Evolutionary conservation across 805 yeast species (phyloP).

Genomic region (Metschnikowia similis): DNA sequence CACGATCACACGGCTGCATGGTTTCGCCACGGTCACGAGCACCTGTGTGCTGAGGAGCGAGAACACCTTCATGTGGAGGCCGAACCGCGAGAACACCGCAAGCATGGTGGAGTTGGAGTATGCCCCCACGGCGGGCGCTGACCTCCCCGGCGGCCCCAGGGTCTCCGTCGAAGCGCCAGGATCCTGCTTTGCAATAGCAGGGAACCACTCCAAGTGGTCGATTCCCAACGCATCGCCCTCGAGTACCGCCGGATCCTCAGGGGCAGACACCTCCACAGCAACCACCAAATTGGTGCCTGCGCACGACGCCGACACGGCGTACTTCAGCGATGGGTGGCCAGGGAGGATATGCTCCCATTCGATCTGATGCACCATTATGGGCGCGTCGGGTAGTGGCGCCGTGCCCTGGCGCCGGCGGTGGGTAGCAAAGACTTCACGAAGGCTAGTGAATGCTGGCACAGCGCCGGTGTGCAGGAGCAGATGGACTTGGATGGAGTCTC

Average conservation of each 20-base stretch:
- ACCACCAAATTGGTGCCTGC: slow-evolving; percentile 18
- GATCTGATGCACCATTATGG: neutral
- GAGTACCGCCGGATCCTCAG: slow-evolving; percentile 26
- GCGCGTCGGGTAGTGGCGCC: neutral
- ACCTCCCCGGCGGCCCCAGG: no score
- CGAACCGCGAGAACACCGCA: slow-evolving; percentile 25
- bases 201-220: slow-evolving; percentile 32
- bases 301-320: slow-evolving; percentile 24
- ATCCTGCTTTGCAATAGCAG: slow-evolving; percentile 11
- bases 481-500: slow-evolving; percentile 1
- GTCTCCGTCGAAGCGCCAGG: no score
- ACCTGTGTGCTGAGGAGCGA: slow-evolving; percentile 35
- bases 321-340: slow-evolving; percentile 20
- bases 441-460: neutral
- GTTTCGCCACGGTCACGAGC: slow-evolving; percentile 31
- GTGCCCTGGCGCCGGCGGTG: neutral
- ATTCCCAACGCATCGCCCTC: slow-evolving; percentile 29
- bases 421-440: neutral
- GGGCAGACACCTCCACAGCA: slow-evolving; percentile 21
- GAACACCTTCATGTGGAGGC: slow-evolving; percentile 29
- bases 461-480: neutral
- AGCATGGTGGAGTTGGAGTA: slow-evolving; percentile 33
- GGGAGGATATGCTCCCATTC: slow-evolving; percentile 22
- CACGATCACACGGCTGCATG: slow-evolving; percentile 18
- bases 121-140: slow-evolving; percentile 17